Evolutionary conservation across 2,329 filamentous ascomycete species (phyloP), one percentile per base, ranked within the genome.

Genomic region (Penicillium sp.): DNA sequence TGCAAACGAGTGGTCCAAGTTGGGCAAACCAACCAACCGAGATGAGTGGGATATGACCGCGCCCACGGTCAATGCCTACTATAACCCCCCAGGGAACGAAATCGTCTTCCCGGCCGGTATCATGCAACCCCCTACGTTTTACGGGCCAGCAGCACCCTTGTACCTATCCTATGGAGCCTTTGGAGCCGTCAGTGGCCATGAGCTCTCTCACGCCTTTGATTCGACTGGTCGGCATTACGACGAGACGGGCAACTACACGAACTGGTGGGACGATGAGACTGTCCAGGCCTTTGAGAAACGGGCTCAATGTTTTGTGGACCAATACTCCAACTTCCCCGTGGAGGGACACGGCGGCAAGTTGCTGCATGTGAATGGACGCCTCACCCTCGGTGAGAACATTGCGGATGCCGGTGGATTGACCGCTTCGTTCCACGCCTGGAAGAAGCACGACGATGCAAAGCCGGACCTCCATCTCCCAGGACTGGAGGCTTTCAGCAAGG

Each of bases 151-250:
- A 5, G 79, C 88, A 1, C 88, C 88, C 0, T 75, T 83, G 25
- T 91, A 90, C 63, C 74, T 90, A 37, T 82, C 82, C 10, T 91
- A 89, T 68, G 88, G 87, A n/a, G 85, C 84, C 0, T 88, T 90
- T 67, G 88, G 87, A 0, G 81, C 84, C 1, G 82, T 89, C 2
- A 84, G 84, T 9, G 88, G 87, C 2, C 88, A 91, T 66, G 88
- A 90, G 69, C 79, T 91, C 8, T 87, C 85, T 3, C 88, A 91
- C 58, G 87, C 85, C 13, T 90, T 91, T 64, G 88, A 91, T 69
- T 86, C 82, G 33, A 83, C 80, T 0, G 88, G 88, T 9, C 80
- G 85, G 19, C 81, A 86, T 63, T 89, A 85, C 62, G 85, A 90
- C 65, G 78, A 86, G 62, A 84, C 82, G 43, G 87, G 86, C 23